A percentile compares a stretch with the other conserved stretches of the same genome.
phyloP scores from a whole-genome alignment of 2,329 filamentous ascomycete genomes.

The Epichloe scottii region DNA sequence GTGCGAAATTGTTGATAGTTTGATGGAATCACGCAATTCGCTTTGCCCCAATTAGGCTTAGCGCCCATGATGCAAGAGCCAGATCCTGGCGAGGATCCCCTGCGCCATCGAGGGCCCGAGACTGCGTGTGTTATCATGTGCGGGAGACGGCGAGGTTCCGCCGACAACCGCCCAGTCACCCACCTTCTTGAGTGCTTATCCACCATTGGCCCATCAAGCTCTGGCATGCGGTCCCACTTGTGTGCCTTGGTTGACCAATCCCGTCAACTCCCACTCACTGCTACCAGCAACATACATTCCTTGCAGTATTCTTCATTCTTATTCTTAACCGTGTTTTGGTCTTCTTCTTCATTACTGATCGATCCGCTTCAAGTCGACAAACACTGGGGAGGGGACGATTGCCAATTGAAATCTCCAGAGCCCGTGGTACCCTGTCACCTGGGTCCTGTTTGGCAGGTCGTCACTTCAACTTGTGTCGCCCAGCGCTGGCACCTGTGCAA shows the following conservation, averaged over 20 bases:
- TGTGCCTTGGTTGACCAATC: not conserved
- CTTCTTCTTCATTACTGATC: not conserved
- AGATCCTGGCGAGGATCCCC: slow-evolving; percentile 6
- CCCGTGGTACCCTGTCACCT: not conserved
- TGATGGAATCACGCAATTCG: slow-evolving; percentile 28
- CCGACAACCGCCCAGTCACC: slow-evolving; percentile 2
- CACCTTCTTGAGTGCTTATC: too few relatives aligned
- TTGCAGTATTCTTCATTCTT: not conserved
- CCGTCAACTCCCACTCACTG: not conserved
- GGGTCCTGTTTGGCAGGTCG: not conserved
- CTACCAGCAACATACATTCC: not conserved
- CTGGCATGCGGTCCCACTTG: not conserved
- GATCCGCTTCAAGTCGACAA: not conserved
- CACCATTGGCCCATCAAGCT: not conserved
- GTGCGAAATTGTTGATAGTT: slow-evolving; percentile 23
- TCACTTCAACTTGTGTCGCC: not conserved
- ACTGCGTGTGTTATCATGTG: too few relatives aligned
- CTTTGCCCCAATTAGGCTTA: slow-evolving; percentile 19
- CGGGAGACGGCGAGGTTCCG: slow-evolving; percentile 4
- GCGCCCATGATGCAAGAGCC: slow-evolving; percentile 16
- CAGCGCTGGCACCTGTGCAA: slow-evolving; percentile 1
- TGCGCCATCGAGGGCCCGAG: slow-evolving; percentile 3
- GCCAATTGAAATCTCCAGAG: not conserved
- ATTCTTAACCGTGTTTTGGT: not conserved
- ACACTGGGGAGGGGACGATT: not conserved